Evolutionary conservation across 352 stramenopile genomes (phyloP).

Genomic region (Globisporangium heterothallicum): DNA sequence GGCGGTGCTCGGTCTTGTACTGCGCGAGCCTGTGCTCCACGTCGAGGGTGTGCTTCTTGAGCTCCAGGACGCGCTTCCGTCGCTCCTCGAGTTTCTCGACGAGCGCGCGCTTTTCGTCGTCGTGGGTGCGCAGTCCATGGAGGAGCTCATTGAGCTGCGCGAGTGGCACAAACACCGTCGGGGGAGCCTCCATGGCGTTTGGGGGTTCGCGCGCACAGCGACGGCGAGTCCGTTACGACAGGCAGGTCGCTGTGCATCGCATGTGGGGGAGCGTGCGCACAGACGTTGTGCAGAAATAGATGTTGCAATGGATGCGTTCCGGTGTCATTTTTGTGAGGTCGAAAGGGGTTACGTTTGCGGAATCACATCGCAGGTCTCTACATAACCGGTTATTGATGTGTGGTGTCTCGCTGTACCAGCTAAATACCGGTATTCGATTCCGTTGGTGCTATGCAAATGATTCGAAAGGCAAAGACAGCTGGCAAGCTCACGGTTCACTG

Average conservation of each 20-base stretch:
- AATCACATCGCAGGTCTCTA: no score
- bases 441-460: slow-evolving; percentile 2
- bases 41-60: slow-evolving; percentile 31
- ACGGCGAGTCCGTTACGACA: background rate
- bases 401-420: background rate
- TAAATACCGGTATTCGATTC: slow-evolving; percentile 3
- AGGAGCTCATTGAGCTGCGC: slow-evolving; percentile 37
- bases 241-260: no score
- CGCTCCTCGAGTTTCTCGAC: slow-evolving; percentile 29
- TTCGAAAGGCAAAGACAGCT: slow-evolving; percentile 6
- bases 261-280: no score
- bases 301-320: no score
- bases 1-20: slow-evolving; percentile 40
- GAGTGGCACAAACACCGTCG: slow-evolving; percentile 37
- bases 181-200: background rate
- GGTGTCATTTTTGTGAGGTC: no score
- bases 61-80: slow-evolving; percentile 25
- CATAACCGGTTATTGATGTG: no score
- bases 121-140: slow-evolving; percentile 25
- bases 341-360: no score
- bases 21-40: slow-evolving; percentile 43
- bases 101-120: slow-evolving; percentile 32
- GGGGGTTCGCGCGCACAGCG: no score
- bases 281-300: no score
- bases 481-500: slow-evolving; percentile 10